A percentile compares a stretch with the other conserved stretches of the same genome.
Evolutionary conservation across 148 eudicot genomes (phyloP).

Genomic region (Euryodendron excelsum): DNA sequence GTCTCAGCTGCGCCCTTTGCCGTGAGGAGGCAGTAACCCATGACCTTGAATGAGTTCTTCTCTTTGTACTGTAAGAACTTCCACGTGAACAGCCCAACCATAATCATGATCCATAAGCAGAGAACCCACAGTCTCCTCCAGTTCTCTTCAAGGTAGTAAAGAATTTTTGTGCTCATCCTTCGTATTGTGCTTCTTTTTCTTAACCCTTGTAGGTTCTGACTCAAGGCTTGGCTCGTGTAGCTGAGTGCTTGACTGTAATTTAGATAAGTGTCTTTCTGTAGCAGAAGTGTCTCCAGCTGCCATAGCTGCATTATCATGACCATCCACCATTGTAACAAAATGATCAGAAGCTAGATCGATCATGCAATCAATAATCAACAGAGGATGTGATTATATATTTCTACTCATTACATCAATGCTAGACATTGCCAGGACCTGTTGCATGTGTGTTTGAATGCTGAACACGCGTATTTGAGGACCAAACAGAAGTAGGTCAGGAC

Average conservation of each 20-base stretch:
- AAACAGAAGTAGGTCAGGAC: neutral
- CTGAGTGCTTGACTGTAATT: conserved; percentile 96
- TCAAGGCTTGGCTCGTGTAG: conserved; percentile 89
- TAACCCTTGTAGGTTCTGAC: conserved; percentile 87
- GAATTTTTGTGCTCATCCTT: conserved; percentile 50
- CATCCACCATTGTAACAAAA: conserved; percentile 6
- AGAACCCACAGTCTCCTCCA: conserved; percentile 89
- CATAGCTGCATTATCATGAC: conserved; percentile 63
- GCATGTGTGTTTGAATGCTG: conserved; percentile 9
- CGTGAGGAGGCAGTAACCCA: conserved; percentile 92
- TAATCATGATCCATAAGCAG: conserved; percentile 65
- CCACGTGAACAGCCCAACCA: conserved; percentile 82
- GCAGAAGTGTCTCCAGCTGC: conserved; percentile 94
- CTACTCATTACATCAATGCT: neutral
- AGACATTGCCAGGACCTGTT: neutral
- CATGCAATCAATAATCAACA: conserved; percentile 16
- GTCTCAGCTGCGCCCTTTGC: conserved; percentile 99
- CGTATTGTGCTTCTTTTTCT: conserved; percentile 52
- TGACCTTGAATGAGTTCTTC: conserved; percentile 66
- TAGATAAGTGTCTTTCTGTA: conserved; percentile 88
- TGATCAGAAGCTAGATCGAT: conserved; percentile 20
- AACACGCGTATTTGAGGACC: conserved; percentile 15
- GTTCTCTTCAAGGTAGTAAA: conserved; percentile 70
- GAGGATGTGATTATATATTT: neutral
- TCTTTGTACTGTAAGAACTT: conserved; percentile 80